Percentiles rank a stretch among this genome's conserved stretches.
These are phyloP conservation scores for Dendrobium nobile DNA, from an alignment of 106 monocot species.

Conservation along the genomic window DNA sequence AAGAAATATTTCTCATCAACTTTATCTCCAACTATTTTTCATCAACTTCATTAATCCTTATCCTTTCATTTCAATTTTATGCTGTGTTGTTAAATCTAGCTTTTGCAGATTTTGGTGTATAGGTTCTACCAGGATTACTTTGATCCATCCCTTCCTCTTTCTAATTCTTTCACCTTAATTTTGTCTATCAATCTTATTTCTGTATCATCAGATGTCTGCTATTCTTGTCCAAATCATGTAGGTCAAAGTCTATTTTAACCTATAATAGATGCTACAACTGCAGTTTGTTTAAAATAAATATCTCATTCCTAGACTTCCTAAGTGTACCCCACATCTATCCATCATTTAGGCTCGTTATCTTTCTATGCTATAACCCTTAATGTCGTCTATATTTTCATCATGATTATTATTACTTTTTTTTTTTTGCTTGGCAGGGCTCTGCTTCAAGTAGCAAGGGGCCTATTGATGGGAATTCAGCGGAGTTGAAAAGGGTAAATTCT, in stretches of 20 bases:
- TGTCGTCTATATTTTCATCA: not conserved
- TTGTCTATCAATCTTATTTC: not conserved
- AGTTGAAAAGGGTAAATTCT: constrained; percentile 39
- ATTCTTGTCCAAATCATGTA: not conserved
- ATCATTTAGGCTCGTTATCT: not conserved
- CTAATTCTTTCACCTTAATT: not conserved
- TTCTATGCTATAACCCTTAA: not conserved
- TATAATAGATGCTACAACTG: not conserved
- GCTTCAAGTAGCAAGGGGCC: constrained; percentile 51
- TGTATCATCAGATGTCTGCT: not conserved
- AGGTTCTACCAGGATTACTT: not conserved
- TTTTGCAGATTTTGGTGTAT: not conserved
- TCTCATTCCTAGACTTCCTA: not conserved
- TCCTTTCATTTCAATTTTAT: not conserved
- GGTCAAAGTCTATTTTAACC: not conserved
- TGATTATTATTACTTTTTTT: not conserved
- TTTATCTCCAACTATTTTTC: not conserved
- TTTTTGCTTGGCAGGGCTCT: constrained; percentile 13
- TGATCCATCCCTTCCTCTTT: not conserved
- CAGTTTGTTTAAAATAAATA: not conserved
- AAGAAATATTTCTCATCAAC: not conserved
- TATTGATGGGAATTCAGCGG: constrained; percentile 31
- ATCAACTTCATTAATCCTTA: not conserved
- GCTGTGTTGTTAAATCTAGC: not conserved
- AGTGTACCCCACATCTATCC: not conserved